Percentiles rank a stretch among this genome's conserved stretches.
phyloP scores from a whole-genome alignment of 768 basidiomycete species.

The Dioszegia crocea region DNA sequence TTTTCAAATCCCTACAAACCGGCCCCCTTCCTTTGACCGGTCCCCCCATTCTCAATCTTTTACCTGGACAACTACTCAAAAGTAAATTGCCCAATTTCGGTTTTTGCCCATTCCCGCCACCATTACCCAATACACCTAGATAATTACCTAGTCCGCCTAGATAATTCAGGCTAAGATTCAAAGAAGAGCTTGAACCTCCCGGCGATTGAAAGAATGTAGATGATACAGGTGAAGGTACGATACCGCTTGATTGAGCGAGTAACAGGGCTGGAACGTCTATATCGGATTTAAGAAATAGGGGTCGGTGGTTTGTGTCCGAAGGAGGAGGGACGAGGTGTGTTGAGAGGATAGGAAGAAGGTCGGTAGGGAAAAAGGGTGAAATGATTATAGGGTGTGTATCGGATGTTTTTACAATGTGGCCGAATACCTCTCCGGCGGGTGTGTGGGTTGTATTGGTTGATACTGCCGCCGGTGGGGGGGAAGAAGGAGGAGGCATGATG shows the following conservation, averaged over 20 bases:
- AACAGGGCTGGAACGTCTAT: slow-evolving; percentile 34
- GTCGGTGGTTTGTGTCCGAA: slow-evolving; percentile 1
- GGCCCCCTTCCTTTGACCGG: slow-evolving; percentile 73
- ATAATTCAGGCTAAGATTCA: not conserved
- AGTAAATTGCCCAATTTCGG: slow-evolving; percentile 71
- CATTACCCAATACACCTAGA: not conserved
- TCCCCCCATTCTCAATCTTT: slow-evolving; percentile 67
- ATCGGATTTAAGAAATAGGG: slow-evolving; percentile 18
- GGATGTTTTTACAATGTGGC: slow-evolving; percentile 61
- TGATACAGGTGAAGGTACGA: not conserved
- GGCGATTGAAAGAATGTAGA: not conserved
- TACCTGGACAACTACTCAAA: slow-evolving; percentile 88
- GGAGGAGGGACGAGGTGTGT: slow-evolving; percentile 27
- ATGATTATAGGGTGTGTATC: slow-evolving; percentile 78
- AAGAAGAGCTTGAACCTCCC: not conserved
- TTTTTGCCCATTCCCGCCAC: not conserved
- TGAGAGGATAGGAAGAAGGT: slow-evolving; percentile 57
- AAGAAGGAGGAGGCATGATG: slow-evolving; percentile 21
- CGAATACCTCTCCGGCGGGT: slow-evolving; percentile 24
- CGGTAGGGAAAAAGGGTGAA: slow-evolving; percentile 62
- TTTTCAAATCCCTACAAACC: slow-evolving; percentile 74
- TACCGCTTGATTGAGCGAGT: slow-evolving; percentile 1
- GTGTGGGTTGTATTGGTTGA: slow-evolving; percentile 1
- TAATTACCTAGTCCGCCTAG: no score
- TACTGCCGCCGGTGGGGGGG: not conserved